Base-by-base conservation (phyloP, 768 basidiomycete genomes). In the Goffeauzyma gilvescens region DNA sequence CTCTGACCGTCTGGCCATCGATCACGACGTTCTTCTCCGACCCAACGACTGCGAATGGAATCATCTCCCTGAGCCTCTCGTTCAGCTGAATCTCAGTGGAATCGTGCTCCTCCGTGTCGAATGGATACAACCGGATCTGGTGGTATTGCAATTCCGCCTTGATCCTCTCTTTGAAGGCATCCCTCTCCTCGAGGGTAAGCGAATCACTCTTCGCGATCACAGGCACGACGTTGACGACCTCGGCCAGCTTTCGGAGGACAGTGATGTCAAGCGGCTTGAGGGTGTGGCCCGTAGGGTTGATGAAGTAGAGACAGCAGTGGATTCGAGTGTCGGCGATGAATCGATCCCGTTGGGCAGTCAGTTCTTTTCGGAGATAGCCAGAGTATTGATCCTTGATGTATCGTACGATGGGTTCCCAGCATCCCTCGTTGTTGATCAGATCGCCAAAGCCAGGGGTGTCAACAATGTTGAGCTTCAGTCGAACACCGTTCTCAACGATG, bases 171-270 rank as follows among this genome's bases (percentile, higher is more conserved):
- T 98, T 98, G 75, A 98, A 98, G 33, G 71, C 71, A 43, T 79
- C 80, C 53, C 86, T 71, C 71, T 98, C 90, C 51, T 93, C 89
- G 45, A 83, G 63, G 2, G 89, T 95, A 69, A 98, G 71, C 50
- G 77, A 79, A 66, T 98, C 90, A 23, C 82, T 74, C 73, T 98
- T 98, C 53, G 93, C 90, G 57, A 98, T 95, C 48, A 98, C 82
- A n/a, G 90, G 90, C 6, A 98, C 89, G 40, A 98, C 90, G 55
- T 98, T 98, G 65, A 95, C 93, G 32, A 96, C 90, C 63, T 96
- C 93, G 63, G 81, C 82, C 48, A 98, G 71, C 70, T 95, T 95
- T 72, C 95, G 93, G 79, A 98, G 86, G 51, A 98, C 93, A 58
- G 87, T 87, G 34, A 96, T 79, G 56, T 98, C 90, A 57, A 98